Percentiles rank a stretch among this genome's conserved stretches.
Evolutionary conservation across 305 asterid species (phyloP).

Genomic region (Rubia peregrina): DNA sequence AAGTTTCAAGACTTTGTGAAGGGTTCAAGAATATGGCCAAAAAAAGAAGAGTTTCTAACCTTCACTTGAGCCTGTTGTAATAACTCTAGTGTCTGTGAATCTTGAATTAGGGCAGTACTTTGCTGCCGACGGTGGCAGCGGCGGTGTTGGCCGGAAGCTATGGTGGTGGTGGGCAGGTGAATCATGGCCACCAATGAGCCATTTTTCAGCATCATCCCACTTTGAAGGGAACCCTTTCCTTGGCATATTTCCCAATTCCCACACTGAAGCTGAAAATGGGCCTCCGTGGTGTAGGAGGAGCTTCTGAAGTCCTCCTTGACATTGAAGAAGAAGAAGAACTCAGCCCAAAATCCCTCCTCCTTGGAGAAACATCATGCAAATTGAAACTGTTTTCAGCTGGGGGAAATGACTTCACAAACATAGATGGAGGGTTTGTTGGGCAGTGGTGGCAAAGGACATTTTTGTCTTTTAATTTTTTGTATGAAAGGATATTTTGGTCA

Average conservation of each 20-base stretch:
- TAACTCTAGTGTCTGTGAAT: conserved; percentile 2
- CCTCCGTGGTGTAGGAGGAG: conserved; percentile 91
- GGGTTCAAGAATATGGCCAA: not conserved
- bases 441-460: no score
- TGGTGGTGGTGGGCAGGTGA: conserved; percentile 40
- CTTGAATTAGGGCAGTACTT: conserved; percentile 26
- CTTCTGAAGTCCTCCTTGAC: conserved; percentile 53
- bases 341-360: conserved; percentile 20
- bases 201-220: conserved; percentile 98
- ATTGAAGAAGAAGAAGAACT: conserved; percentile 18
- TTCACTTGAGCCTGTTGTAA: conserved; percentile 35
- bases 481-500: no score
- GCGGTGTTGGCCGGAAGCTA: conserved; percentile 20
- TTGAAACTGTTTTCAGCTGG: conserved; percentile 27
- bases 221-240: conserved; percentile 74
- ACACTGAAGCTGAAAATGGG: conserved; percentile 88
- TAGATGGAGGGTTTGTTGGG: no score
- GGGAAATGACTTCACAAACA: conserved; percentile 72
- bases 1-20: no score
- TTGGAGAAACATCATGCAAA: conserved; percentile 39
- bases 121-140: no score
- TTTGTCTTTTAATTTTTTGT: no score
- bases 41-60: conserved; percentile 35
- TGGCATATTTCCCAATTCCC: conserved; percentile 44
- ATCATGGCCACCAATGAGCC: conserved; percentile 65